Evolutionary conservation across 2,329 filamentous ascomycete genomes (phyloP), one percentile per base, ranked within the genome.

Genomic region (Tothia fuscella): DNA sequence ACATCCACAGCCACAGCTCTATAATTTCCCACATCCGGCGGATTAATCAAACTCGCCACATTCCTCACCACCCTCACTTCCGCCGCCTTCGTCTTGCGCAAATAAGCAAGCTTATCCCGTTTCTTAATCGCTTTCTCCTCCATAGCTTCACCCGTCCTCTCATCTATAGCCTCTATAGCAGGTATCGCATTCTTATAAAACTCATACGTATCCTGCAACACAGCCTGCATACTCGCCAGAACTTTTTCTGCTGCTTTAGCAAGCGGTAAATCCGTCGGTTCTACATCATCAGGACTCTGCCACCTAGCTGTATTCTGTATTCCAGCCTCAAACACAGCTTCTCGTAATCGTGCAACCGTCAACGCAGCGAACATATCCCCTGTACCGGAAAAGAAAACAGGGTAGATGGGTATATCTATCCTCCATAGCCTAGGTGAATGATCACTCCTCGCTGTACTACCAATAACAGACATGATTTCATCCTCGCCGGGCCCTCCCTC

Each of bases 321-420:
- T 13, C 67, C 60, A 3, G 93, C 62, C 3, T 62, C 63, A 40
- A 66, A 61, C 2, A 85, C 81, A 20, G 85, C 87, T 66, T 96
- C 85, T 44, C 89, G 80, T 55, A 98, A 77, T 22, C 89, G 78
- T 30, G 84, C 84, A 1, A 94, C 78, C 56, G 86, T 87, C 34
- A 98, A 71, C 6, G 89, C 89, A 22, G 87, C 89, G 56, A 98
- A 96, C 89, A 98, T 95, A 65, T 98, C 91, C 35, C 91, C 91
- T 0, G 93, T 96, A 30, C 91, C 91, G 52, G 82, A 87, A 63
- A 96, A 98, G 69, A 91, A 94, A 63, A 87, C 84, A 56, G 94
- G 83, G 46, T 95, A 79, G 21, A 81, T 76, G 0, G 89, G 87
- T 43, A 95, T 85, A 43, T 82, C 77, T 53, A 96, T 80, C 53